Conservation (phyloP, 192 early-diverging fungal genomes). For the Globomyces pollinis-pini region DNA sequence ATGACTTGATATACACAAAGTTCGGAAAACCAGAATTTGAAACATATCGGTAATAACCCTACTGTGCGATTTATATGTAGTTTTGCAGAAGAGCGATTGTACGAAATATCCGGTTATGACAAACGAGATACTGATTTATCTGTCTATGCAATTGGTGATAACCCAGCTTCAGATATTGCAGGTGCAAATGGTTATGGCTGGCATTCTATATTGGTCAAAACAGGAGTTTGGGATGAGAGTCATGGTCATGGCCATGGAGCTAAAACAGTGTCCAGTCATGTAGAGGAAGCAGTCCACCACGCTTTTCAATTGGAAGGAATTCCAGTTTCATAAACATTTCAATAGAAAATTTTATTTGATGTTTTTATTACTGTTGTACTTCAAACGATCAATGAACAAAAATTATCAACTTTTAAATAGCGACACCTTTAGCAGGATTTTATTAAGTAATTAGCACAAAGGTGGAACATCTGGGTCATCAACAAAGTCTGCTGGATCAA, state of each 20-base stretch:
- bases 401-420: too few relatives aligned
- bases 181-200: constrained; percentile 33
- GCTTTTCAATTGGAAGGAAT: too few relatives aligned
- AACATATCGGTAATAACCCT: constrained; percentile 65
- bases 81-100: constrained; percentile 17
- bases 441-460: constrained; percentile 7
- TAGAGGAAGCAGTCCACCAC: constrained; percentile 37
- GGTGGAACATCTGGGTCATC: constrained; percentile 55
- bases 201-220: constrained; percentile 27
- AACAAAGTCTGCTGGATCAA: constrained; percentile 28
- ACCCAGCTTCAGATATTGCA: constrained; percentile 22
- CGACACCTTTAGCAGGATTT: too few relatives aligned
- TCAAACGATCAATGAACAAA: background rate
- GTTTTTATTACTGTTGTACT: too few relatives aligned
- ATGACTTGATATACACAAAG: constrained; percentile 50
- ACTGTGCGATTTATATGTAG: too few relatives aligned
- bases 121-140: background rate
- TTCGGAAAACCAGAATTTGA: constrained; percentile 74
- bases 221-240: constrained; percentile 32
- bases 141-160: constrained; percentile 11
- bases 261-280: constrained; percentile 21
- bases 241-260: constrained; percentile 29
- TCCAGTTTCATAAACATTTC: too few relatives aligned
- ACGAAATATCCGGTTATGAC: constrained; percentile 10
- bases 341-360: too few relatives aligned